Conservation (phyloP, 805 yeast genomes). For the Saturnispora zaruensis region DNA sequence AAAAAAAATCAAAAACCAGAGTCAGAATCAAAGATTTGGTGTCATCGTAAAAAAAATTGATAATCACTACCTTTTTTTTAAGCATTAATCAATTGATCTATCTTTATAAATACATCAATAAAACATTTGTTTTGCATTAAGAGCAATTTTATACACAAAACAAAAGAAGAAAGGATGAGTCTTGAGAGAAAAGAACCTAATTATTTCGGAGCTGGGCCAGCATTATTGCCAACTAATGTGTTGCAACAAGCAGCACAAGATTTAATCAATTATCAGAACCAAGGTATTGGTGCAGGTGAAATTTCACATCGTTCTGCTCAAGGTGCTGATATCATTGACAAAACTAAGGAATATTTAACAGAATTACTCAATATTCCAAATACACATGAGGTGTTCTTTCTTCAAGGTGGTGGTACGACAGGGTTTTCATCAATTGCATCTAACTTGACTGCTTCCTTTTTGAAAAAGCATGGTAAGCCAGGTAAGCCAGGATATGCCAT, state of each 20-base stretch:
- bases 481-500: conserved; percentile 83
- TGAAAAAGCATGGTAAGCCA: conserved; percentile 56
- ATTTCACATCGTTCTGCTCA: conserved; percentile 89
- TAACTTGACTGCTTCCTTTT: conserved; percentile 65
- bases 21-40: background rate
- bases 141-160: background rate
- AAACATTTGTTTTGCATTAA: no score
- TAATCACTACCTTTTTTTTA: background rate
- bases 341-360: conserved; percentile 58
- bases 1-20: background rate
- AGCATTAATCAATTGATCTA: background rate
- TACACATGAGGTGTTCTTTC: conserved; percentile 85
- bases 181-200: conserved; percentile 62
- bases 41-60: background rate
- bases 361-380: conserved; percentile 73
- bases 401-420: conserved; percentile 98
- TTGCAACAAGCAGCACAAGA: conserved; percentile 84
- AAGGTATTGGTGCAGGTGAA: conserved; percentile 88
- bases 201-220: conserved; percentile 99
- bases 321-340: conserved; percentile 69
- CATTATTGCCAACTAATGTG: conserved; percentile 75
- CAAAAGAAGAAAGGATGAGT: conserved; percentile 18
- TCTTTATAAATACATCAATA: background rate
- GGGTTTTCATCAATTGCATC: conserved; percentile 87
- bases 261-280: conserved; percentile 57